Conservation (phyloP, 2,329 filamentous ascomycete genomes). For the Grosmannia penicillata region DNA sequence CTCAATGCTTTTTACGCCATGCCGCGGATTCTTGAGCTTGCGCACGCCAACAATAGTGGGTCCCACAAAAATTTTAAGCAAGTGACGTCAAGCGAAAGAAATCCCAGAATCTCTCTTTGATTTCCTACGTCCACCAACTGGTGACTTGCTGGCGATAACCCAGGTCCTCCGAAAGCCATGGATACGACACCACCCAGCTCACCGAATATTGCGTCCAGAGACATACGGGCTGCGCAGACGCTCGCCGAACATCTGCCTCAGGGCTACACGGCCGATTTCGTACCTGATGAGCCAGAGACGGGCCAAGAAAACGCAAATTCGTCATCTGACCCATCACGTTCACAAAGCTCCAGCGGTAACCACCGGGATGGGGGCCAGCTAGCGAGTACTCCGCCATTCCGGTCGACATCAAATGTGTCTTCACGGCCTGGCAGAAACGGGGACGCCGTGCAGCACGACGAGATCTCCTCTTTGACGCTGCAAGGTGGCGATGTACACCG, state of each 20-base stretch:
- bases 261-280: slow-evolving; percentile 19
- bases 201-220: slow-evolving; percentile 1
- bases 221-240: slow-evolving; percentile 9
- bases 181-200: slow-evolving; percentile 4
- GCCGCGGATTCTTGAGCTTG: too few species aligned
- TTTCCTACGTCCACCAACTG: not conserved
- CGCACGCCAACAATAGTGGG: too few species aligned
- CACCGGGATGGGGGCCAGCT: too few species aligned
- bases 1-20: too few species aligned
- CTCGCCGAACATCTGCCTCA: slow-evolving; percentile 19
- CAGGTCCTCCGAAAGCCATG: not conserved
- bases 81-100: not conserved
- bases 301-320: not conserved
- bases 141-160: too few species aligned
- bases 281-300: slow-evolving; percentile 2
- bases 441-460: slow-evolving; percentile 5
- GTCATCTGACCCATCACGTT: not conserved
- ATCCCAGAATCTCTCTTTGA: too few species aligned
- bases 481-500: slow-evolving; percentile 69
- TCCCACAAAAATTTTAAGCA: not conserved
- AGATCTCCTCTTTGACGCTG: slow-evolving; percentile 52
- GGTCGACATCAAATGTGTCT: not conserved
- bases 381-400: too few species aligned
- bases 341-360: not conserved
- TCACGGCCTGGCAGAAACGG: too few species aligned